Conservation (phyloP, 345 rosid species). For the Orychophragmus violaceus region DNA sequence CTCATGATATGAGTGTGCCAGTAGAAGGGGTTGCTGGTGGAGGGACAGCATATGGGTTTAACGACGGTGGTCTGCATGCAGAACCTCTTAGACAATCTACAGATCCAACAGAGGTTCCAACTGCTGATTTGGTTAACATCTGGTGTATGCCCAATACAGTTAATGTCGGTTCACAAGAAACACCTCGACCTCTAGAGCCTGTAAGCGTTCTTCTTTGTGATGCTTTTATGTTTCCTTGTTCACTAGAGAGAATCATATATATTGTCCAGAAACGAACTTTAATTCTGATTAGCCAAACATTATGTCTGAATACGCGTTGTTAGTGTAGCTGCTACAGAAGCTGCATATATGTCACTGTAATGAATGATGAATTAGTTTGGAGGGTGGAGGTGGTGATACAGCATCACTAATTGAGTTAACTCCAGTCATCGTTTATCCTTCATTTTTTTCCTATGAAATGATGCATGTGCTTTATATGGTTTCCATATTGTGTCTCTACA, state of each 20-base stretch:
- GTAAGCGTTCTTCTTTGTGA: constrained; percentile 37
- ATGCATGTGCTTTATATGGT: neutral
- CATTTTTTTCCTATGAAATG: neutral
- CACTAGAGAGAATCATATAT: neutral
- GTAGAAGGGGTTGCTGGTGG: constrained; percentile 99
- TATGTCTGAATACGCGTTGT: neutral
- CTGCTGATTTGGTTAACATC: constrained; percentile 64
- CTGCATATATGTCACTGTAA: neutral
- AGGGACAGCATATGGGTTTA: constrained; percentile 96
- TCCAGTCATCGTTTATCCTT: neutral
- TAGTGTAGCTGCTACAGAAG: constrained; percentile 5
- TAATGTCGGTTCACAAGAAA: constrained; percentile 76
- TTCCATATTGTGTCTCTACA: constrained; percentile 29
- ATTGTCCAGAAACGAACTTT: no score
- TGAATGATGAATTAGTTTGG: neutral
- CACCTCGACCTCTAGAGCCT: constrained; percentile 72
- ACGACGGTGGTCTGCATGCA: constrained; percentile 44
- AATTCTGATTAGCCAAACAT: neutral
- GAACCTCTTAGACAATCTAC: constrained; percentile 42
- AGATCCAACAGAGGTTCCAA: constrained; percentile 59
- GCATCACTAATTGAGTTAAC: neutral
- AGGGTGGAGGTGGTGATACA: neutral
- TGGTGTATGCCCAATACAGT: constrained; percentile 91
- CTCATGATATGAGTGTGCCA: constrained; percentile 36
- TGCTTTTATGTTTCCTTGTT: neutral